Conservation (phyloP, 2,329 filamentous ascomycete species). For the Epichloe festucae region DNA sequence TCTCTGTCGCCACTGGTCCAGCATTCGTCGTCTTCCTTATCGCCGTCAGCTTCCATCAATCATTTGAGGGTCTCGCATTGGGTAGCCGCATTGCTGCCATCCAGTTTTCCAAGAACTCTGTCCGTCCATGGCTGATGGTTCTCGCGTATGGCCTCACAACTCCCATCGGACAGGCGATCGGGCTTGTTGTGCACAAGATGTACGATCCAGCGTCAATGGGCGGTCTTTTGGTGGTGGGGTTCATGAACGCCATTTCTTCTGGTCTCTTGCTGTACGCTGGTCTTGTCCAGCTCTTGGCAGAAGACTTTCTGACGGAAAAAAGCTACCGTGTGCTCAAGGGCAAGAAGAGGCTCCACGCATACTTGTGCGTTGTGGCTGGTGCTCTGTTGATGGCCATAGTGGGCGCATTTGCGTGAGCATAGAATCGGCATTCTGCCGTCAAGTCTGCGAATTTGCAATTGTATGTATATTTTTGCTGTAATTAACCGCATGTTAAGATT, state of each 20-base stretch:
- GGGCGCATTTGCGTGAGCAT: conserved; percentile 53
- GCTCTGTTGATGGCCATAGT: conserved; percentile 59
- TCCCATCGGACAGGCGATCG: conserved; percentile 72
- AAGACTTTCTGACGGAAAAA: conserved; percentile 67
- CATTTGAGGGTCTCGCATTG: conserved; percentile 77
- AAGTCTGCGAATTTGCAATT: too few relatives aligned
- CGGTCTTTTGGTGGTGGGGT: conserved; percentile 68
- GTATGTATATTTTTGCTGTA: too few relatives aligned
- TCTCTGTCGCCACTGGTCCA: conserved; percentile 68
- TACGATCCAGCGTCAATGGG: conserved; percentile 61
- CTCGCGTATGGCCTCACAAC: conserved; percentile 66
- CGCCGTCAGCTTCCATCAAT: conserved; percentile 75
- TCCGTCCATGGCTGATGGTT: conserved; percentile 74
- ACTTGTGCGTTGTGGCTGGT: conserved; percentile 48
- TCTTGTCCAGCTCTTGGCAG: conserved; percentile 70
- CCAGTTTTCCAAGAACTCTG: conserved; percentile 59
- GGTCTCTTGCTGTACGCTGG: conserved; percentile 73
- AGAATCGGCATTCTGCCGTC: not conserved
- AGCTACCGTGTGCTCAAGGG: conserved; percentile 56
- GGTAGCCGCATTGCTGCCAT: conserved; percentile 76
- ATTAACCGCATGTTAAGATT: too few relatives aligned
- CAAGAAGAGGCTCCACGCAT: conserved; percentile 47
- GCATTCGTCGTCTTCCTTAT: conserved; percentile 69
- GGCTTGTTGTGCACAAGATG: conserved; percentile 61
- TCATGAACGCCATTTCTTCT: conserved; percentile 77